Base-by-base conservation (phyloP, 1,284 basidiomycete species). In the Sphagnurus paluster region DNA sequence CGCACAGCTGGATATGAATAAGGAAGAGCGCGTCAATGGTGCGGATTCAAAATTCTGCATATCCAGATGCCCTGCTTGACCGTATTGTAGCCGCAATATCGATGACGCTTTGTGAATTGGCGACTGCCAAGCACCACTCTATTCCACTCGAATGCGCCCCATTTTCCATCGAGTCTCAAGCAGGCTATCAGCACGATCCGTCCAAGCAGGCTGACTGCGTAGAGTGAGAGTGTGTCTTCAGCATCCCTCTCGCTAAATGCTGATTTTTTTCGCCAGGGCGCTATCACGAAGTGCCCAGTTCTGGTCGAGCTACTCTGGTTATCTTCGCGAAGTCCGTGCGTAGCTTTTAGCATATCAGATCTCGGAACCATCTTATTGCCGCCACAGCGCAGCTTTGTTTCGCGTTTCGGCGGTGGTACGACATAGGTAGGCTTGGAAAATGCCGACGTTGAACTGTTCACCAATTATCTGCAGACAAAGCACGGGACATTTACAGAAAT, bases 261-360 rank as follows among this genome's bases (percentile, higher is more conserved):
- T n/a, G n/a, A n/a, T n/a, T n/a, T n/a, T n/a, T n/a, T 25, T 29
- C 13, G 40, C 20, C 53, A 89, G 86, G 48, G 84, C 87, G 10
- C 64, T 89, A 20, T 81, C 86, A 11, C 71, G 86, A 42, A 89
- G 87, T 58, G 77, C 87, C 6, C 86, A 89, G 56, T 84, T 82
- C 56, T 89, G 87, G 87, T 86, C 87, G 6, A 88, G 85, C 52
- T 90, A 88, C 62, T 89, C 86, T 4, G 86, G 87, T 0, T 88
- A 90, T 63, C 71, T 89, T 41, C 77, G 86, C 40, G 86, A 89
- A 72, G 75, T 87, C 44, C 79, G 86, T 86, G 58, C 57, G 83
- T 68, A 16, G 8, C 36, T 32, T 39, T 44, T 30, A 44, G 20
- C 24, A 44, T 38, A 44, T 39, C 24, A 5, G 20, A 26, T 41